Conservation (phyloP, 768 basidiomycete genomes). For the Asterophora lycoperdoides region DNA sequence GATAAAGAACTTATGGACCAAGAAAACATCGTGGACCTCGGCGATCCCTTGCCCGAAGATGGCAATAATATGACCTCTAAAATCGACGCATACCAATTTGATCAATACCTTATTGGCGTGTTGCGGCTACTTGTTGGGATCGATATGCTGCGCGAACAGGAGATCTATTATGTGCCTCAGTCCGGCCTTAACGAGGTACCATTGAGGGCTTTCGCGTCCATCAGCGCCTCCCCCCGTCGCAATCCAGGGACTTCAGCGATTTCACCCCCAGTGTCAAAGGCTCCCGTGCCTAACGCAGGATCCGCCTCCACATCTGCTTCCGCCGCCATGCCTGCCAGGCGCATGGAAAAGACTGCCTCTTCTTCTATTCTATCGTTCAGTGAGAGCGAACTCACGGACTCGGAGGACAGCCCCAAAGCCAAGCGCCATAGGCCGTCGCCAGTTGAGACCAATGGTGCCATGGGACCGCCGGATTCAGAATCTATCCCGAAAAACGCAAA, state of each 20-base stretch:
- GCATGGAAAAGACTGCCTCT: conserved; percentile 19
- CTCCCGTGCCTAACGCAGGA: conserved; percentile 24
- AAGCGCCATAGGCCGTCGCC: conserved; percentile 25
- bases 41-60: conserved; percentile 51
- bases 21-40: conserved; percentile 58
- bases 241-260: conserved; percentile 18
- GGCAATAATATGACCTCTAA: conserved; percentile 41
- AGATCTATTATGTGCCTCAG: conserved; percentile 58
- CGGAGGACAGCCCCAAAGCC: conserved; percentile 21
- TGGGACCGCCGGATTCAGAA: conserved; percentile 1
- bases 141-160: conserved; percentile 60
- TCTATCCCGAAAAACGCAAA: neutral
- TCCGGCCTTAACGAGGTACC: conserved; percentile 40
- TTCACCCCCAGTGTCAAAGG: conserved; percentile 23
- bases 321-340: conserved; percentile 14
- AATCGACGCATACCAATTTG: conserved; percentile 48
- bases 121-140: conserved; percentile 61
- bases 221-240: conserved; percentile 23
- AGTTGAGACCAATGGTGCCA: conserved; percentile 16
- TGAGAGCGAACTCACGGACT: conserved; percentile 26
- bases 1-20: conserved; percentile 54
- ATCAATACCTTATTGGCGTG: conserved; percentile 49
- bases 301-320: conserved; percentile 28
- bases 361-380: conserved; percentile 22
- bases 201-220: conserved; percentile 17